A percentile compares a stretch with the other conserved stretches of the same genome.
phyloP scores from a whole-genome alignment of 345 rosid species.

The Theobroma cacao region DNA sequence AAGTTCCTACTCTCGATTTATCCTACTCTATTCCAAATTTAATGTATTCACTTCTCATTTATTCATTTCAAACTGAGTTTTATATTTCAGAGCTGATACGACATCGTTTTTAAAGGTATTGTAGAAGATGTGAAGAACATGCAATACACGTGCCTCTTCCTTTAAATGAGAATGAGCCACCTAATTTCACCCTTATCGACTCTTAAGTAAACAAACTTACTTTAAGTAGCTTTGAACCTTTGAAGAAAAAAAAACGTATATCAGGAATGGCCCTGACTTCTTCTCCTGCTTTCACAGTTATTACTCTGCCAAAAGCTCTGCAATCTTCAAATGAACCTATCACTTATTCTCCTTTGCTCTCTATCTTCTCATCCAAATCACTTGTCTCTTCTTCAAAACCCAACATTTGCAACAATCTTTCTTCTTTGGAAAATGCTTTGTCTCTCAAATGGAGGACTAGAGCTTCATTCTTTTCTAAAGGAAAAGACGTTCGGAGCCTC shows the following conservation, averaged over 20 bases:
- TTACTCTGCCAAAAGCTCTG: not conserved
- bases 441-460: slow-evolving; percentile 36
- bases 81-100: no score
- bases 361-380: slow-evolving; percentile 7
- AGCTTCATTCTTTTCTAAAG: slow-evolving; percentile 34
- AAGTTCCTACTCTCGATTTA: no score
- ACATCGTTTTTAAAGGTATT: no score
- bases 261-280: slow-evolving; percentile 17
- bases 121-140: no score
- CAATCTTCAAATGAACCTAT: slow-evolving; percentile 10
- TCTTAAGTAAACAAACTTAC: not conserved
- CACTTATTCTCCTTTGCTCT: slow-evolving; percentile 13
- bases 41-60: no score
- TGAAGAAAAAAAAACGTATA: no score
- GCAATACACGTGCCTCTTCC: not conserved
- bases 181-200: slow-evolving; percentile 2
- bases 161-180: not conserved
- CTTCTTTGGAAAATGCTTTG: slow-evolving; percentile 6
- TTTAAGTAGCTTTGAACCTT: not conserved
- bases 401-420: slow-evolving; percentile 18
- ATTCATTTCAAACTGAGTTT: no score
- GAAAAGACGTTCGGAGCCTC: slow-evolving; percentile 23
- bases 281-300: slow-evolving; percentile 15
- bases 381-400: slow-evolving; percentile 7
- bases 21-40: no score